Evolutionary conservation across 2,329 filamentous ascomycete species (phyloP), one percentile per base, ranked within the genome.

Genomic region (Colletotrichum sp.): DNA sequence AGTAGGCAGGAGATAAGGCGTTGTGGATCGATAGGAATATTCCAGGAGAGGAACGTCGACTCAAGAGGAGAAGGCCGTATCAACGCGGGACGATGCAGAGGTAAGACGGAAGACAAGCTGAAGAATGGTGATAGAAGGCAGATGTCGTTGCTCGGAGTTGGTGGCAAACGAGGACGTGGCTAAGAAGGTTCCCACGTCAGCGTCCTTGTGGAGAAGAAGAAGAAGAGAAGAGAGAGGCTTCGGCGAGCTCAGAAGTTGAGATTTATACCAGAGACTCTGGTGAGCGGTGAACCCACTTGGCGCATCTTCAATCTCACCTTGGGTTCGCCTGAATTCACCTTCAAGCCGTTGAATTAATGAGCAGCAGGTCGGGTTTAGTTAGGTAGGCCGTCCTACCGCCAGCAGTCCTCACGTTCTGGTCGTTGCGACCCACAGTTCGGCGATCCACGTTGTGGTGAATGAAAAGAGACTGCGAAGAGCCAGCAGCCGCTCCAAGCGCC

Each of bases 11-110:
- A 39, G 18, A 44, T 1, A 5, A n/a, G 2, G 16, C 1, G 39
- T 44, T 3, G 18, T 2, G 2, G 39, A n/a, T 2, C 0, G 18
- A 44, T 2, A n/a, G 39, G 3, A 44, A 2, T 44, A 12, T 44
- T 5, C 16, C 5, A 44, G 5, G 24, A 26, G 18, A 10, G 39
- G 8, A 12, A 2, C 0, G 39, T 44, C 39, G 18, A 44, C 18
- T 26, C 24, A 26, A 5, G 24, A 26, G 4, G 24, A 26, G 24
- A 26, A 5, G 24, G 24, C 4, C 21, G 39, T 49, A 49, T n/a
- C 39, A 49, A 49, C 1, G 18, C 39, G 18, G n/a, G 44, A 52
- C 44, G 3, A 52, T 3, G 44, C 2, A 21, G 44, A 52, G 0
- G 44, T 52, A 3, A 1, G 44, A 52, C 44, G 44, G 8, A 52